Evolutionary conservation across 306 rosid genomes (phyloP).

Genomic region (Prunus mongolica): DNA sequence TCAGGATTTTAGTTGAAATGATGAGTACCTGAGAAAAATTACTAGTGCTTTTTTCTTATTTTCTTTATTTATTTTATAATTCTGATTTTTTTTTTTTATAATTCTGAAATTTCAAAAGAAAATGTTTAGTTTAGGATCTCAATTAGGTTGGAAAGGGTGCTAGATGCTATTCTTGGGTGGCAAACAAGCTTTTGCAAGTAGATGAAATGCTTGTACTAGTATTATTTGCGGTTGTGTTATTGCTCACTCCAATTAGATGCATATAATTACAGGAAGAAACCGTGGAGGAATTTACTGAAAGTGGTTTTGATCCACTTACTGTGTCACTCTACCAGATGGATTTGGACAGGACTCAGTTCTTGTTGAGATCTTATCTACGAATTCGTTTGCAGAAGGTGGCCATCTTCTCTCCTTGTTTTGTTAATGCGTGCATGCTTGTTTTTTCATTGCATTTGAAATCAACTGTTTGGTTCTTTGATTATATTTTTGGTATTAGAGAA

Average conservation of each 20-base stretch:
- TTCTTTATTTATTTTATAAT: not conserved
- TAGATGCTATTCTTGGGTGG: not conserved
- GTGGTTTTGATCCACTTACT: constrained; percentile 59
- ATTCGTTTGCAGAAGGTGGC: constrained; percentile 84
- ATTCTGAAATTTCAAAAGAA: not conserved
- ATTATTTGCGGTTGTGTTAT: not conserved
- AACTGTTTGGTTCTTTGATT: not conserved
- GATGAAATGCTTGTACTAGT: not conserved
- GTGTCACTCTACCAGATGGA: constrained; percentile 96
- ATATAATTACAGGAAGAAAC: constrained; percentile 66
- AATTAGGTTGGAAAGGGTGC: no score
- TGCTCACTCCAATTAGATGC: constrained; percentile 2
- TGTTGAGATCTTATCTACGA: constrained; percentile 80
- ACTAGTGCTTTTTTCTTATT: not conserved
- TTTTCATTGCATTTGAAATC: constrained; percentile 3
- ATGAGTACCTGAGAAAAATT: not conserved
- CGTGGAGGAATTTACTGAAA: constrained; percentile 55
- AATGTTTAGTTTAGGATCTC: not conserved
- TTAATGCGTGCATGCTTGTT: not conserved
- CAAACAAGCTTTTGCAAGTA: not conserved
- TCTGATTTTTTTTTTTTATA: not conserved
- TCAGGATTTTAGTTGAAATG: not conserved
- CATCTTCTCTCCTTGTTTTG: not conserved
- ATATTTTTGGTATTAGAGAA: not conserved
- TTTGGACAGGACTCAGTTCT: constrained; percentile 76